A percentile compares a stretch with the other conserved stretches of the same genome.
phyloP scores from a whole-genome alignment of 805 yeast species.

The Tetrapisispora pingtungensis region DNA sequence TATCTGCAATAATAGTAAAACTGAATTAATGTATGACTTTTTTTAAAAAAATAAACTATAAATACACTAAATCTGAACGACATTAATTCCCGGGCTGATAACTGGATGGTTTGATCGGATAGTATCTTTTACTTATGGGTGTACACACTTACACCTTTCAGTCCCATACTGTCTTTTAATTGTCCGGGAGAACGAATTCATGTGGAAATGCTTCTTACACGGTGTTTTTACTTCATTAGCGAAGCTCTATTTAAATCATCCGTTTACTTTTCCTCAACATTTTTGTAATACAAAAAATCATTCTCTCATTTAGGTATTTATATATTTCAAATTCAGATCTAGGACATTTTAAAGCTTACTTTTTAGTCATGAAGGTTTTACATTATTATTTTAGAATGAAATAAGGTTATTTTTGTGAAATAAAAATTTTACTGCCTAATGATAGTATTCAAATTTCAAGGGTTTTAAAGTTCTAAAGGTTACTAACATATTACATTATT shows the following conservation, averaged over 20 bases:
- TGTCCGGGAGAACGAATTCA: constrained; percentile 69
- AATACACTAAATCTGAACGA: not conserved
- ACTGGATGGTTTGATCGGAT: constrained; percentile 92
- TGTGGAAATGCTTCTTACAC: constrained; percentile 61
- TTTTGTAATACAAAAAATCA: not conserved
- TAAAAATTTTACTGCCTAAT: too few species aligned
- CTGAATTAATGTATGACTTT: too few species aligned
- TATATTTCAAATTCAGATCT: too few species aligned
- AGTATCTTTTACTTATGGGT: constrained; percentile 17
- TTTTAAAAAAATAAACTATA: too few species aligned
- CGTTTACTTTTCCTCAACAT: constrained; percentile 68
- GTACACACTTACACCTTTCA: constrained; percentile 25
- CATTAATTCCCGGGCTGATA: constrained; percentile 71
- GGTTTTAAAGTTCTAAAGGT: too few species aligned
- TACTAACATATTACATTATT: not conserved
- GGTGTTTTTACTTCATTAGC: constrained; percentile 28
- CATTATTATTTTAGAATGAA: not conserved
- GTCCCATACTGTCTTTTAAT: constrained; percentile 97
- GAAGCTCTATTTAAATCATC: constrained; percentile 26
- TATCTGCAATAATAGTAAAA: too few species aligned
- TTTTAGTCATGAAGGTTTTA: constrained; percentile 3
- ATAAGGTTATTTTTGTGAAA: constrained; percentile 2
- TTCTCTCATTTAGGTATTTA: not conserved
- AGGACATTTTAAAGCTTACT: not conserved
- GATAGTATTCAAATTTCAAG: not conserved